Evolutionary conservation across 768 basidiomycete genomes (phyloP), one percentile per base, ranked within the genome.

Genomic region (Tricholoma hemisulphureum): DNA sequence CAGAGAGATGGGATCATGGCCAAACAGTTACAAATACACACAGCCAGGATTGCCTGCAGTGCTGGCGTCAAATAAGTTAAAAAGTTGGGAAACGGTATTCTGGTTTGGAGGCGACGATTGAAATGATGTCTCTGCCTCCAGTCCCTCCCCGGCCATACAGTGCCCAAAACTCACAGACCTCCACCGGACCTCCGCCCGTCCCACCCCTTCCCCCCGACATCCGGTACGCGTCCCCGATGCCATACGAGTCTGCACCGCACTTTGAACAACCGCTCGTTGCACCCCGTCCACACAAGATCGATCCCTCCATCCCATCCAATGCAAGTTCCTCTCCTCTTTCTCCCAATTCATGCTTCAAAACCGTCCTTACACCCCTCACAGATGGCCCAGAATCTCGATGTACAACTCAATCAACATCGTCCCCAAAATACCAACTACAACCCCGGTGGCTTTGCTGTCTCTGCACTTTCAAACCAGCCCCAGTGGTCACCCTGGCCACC

Each of bases 301-400:
- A 86, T 62, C 84, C 84, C 9, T 77, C 75, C 59, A 67, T 89
- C 1, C 84, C 87, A 18, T 78, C 80, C 29, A 86, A 87, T 65
- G 88, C 87, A 67, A 67, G n/a, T n/a, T n/a, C n/a, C n/a, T n/a
- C n/a, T n/a, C n/a, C n/a, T n/a, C n/a, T n/a, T n/a, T n/a, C 82
- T 77, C 16, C 10, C 21, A 21, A 23, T 13, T 13, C 21, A 5
- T 13, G 10, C 23, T 6, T 7, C 3, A 39, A 5, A 18, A 20
- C 14, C n/a, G 34, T 14, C n/a, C 34, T 35, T 35, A 6, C 13
- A 24, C 41, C 51, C 61, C 60, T 68, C 56, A n/a, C 68, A 88
- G 86, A 89, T 89, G 82, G 85, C 87, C 9, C 77, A 79, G 59
- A 78, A 75, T 14, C 71, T 89, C 11, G 86, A 89, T 65, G 78